phyloP scores from a whole-genome alignment of 352 stramenopile genomes.

The Phytophthora boehmeriae region DNA sequence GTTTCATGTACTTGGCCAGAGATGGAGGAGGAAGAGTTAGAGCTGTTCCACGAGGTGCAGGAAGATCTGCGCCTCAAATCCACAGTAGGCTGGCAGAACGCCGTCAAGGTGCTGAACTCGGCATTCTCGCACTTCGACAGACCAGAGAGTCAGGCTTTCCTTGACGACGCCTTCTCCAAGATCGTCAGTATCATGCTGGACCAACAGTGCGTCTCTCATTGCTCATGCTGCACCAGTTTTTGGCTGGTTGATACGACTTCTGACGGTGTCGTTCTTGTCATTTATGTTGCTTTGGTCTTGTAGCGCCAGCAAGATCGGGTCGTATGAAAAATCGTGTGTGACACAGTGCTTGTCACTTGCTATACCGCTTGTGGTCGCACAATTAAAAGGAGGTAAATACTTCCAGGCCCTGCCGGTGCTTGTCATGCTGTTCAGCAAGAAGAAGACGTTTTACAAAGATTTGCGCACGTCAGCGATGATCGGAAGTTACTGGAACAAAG shows the following conservation, averaged over 20 bases:
- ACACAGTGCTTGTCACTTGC: slow-evolving; percentile 76
- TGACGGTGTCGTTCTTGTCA: slow-evolving; percentile 7
- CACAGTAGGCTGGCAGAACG: slow-evolving; percentile 91
- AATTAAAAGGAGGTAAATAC: slow-evolving; percentile 75
- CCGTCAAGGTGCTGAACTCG: slow-evolving; percentile 83
- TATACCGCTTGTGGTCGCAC: slow-evolving; percentile 70
- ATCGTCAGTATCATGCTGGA: slow-evolving; percentile 92
- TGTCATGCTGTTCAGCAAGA: slow-evolving; percentile 90
- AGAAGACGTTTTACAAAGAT: slow-evolving; percentile 91
- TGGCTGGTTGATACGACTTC: not conserved
- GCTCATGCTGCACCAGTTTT: not conserved
- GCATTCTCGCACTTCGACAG: slow-evolving; percentile 73
- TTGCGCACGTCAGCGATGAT: slow-evolving; percentile 88
- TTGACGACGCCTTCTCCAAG: slow-evolving; percentile 78
- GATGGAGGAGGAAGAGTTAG: slow-evolving; percentile 81
- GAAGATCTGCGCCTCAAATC: slow-evolving; percentile 88
- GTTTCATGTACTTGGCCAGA: too few species aligned
- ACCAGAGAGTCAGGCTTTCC: slow-evolving; percentile 75
- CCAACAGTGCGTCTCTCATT: slow-evolving; percentile 72
- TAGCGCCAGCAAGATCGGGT: slow-evolving; percentile 88
- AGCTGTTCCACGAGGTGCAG: slow-evolving; percentile 84
- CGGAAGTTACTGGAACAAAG: slow-evolving; percentile 91
- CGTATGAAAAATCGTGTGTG: slow-evolving; percentile 87
- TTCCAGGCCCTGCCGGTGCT: slow-evolving; percentile 69
- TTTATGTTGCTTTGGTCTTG: slow-evolving; percentile 10